Percentiles rank a stretch among this genome's conserved stretches.
Conservation (phyloP, 495 filamentous ascomycete species). For the Aspergillus biplanus region DNA sequence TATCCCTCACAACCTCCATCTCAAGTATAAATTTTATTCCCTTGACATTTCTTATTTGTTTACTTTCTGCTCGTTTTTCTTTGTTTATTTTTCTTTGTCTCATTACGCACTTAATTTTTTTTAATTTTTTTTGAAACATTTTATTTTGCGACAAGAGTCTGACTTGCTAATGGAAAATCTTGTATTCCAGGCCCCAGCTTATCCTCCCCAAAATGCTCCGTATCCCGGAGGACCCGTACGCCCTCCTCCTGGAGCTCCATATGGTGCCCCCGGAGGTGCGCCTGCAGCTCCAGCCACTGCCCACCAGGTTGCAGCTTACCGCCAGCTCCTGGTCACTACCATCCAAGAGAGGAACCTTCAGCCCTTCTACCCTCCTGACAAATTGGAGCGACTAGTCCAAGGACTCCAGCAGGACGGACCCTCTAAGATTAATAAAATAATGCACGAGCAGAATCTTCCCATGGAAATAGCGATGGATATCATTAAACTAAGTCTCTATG, state of each 20-base stretch:
- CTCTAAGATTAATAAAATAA: slow-evolving; percentile 52
- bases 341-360: slow-evolving; percentile 64
- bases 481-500: slow-evolving; percentile 67
- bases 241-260: slow-evolving; percentile 30
- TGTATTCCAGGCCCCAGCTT: slow-evolving; percentile 28
- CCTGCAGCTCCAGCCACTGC: slow-evolving; percentile 43
- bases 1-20: slow-evolving; percentile 36
- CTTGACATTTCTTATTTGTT: slow-evolving; percentile 15
- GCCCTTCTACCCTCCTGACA: slow-evolving; percentile 56
- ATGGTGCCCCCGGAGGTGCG: slow-evolving; percentile 34
- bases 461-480: slow-evolving; percentile 69
- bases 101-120: slow-evolving; percentile 5
- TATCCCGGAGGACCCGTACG: slow-evolving; percentile 38
- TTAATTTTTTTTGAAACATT: no score
- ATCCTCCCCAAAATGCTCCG: slow-evolving; percentile 38
- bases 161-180: slow-evolving; percentile 21
- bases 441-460: slow-evolving; percentile 58
- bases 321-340: slow-evolving; percentile 52
- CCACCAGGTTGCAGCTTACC: slow-evolving; percentile 55
- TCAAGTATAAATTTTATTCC: slow-evolving; percentile 28
- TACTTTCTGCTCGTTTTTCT: slow-evolving; percentile 16
- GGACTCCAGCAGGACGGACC: slow-evolving; percentile 48
- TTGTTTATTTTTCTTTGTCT: slow-evolving; percentile 8
- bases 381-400: slow-evolving; percentile 42
- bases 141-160: background rate